Evolutionary conservation across 352 stramenopile genomes (phyloP).

Genomic region (Pythium utonaiense): DNA sequence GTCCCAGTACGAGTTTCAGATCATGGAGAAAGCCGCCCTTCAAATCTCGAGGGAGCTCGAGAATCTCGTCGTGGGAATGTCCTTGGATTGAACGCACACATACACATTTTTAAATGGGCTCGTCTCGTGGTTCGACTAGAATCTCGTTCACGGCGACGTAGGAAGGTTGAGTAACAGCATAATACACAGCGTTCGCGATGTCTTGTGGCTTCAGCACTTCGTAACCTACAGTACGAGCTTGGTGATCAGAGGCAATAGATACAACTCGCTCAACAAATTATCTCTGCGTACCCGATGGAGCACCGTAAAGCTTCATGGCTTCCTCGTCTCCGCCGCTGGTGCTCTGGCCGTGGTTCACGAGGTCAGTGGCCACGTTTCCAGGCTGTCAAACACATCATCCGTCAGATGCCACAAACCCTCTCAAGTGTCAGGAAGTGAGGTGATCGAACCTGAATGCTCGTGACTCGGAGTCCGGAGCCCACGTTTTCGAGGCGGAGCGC

Average conservation of each 20-base stretch:
- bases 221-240: slow-evolving; percentile 30
- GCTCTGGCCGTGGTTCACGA: slow-evolving; percentile 81
- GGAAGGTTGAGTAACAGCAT: slow-evolving; percentile 78
- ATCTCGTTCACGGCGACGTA: slow-evolving; percentile 91
- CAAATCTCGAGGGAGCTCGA: slow-evolving; percentile 48
- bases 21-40: slow-evolving; percentile 38
- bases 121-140: slow-evolving; percentile 87
- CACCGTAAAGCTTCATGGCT: slow-evolving; percentile 70
- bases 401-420: neutral
- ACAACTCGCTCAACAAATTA: slow-evolving; percentile 8
- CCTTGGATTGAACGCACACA: slow-evolving; percentile 9
- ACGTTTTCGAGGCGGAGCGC: slow-evolving; percentile 82
- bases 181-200: slow-evolving; percentile 84
- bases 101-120: slow-evolving; percentile 47
- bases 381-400: slow-evolving; percentile 37
- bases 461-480: slow-evolving; percentile 84
- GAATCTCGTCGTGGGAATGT: slow-evolving; percentile 37
- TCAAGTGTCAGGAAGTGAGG: too few relatives aligned
- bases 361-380: slow-evolving; percentile 89
- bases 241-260: neutral
- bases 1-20: slow-evolving; percentile 35
- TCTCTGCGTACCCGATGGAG: slow-evolving; percentile 35
- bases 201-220: slow-evolving; percentile 82
- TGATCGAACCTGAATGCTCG: slow-evolving; percentile 72
- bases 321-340: slow-evolving; percentile 69